A percentile compares a stretch with the other conserved stretches of the same genome.
phyloP scores from a whole-genome alignment of 2,329 filamentous ascomycete genomes.

The Talaromyces sp. region DNA sequence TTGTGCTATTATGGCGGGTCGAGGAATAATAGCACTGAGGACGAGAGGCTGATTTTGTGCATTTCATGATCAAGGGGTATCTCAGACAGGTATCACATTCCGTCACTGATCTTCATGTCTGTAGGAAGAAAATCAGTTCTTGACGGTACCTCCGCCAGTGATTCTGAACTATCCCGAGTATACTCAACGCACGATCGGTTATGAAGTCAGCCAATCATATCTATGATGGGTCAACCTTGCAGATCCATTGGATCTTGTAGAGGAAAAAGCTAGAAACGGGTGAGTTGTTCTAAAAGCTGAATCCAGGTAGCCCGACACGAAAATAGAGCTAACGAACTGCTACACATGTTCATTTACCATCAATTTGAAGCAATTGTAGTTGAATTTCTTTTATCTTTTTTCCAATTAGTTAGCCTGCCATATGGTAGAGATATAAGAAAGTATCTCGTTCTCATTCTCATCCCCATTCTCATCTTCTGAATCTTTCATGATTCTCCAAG shows the following conservation, averaged over 20 bases:
- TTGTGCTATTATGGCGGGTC: neutral
- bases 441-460: neutral
- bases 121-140: neutral
- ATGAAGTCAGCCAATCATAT: neutral
- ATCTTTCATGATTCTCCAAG: neutral
- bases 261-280: neutral
- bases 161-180: conserved; percentile 23
- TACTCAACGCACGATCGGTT: neutral
- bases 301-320: neutral
- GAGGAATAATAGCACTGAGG: neutral
- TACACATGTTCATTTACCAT: neutral
- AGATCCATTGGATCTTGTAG: neutral
- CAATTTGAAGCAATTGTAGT: neutral
- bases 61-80: neutral
- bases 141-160: neutral
- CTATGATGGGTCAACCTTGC: neutral
- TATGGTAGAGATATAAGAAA: neutral
- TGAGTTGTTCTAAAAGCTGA: neutral
- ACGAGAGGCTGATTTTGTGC: neutral
- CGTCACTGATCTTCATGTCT: neutral
- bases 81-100: too few relatives aligned
- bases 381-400: neutral
- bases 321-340: neutral
- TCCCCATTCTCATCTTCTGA: neutral
- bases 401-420: neutral